Evolutionary conservation across 192 early-diverging fungal species (phyloP).

Genomic region (Coemansia javaensis): DNA sequence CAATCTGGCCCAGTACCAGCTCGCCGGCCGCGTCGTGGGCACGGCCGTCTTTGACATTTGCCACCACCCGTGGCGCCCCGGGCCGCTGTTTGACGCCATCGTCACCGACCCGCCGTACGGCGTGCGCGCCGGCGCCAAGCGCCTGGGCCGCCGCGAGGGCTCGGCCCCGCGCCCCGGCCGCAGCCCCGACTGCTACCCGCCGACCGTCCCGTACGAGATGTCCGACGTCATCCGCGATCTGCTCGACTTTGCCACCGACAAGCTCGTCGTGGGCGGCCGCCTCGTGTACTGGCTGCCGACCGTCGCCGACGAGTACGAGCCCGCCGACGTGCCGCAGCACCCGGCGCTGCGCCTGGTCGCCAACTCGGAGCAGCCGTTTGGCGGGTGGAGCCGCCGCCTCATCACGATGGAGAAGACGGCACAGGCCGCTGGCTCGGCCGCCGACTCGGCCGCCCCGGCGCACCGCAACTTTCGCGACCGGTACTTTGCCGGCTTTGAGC

Average conservation of each 20-base stretch:
- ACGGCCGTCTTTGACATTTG: conserved; percentile 81
- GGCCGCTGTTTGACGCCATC: conserved; percentile 78
- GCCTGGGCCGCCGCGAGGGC: conserved; percentile 63
- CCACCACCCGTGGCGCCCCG: conserved; percentile 74
- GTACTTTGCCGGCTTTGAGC: conserved; percentile 42
- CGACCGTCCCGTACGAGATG: conserved; percentile 95
- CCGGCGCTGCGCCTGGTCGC: conserved; percentile 74
- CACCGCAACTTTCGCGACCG: conserved; percentile 42
- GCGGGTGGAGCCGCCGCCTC: conserved; percentile 83
- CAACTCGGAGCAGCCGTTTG: conserved; percentile 94
- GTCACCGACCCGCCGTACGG: conserved; percentile 95
- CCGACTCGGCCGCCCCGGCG: conserved; percentile 14
- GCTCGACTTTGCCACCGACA: conserved; percentile 72
- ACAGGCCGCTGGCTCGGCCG: background rate
- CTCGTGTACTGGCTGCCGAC: conserved; percentile 97
- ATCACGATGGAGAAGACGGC: conserved; percentile 92
- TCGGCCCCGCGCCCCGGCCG: conserved; percentile 20
- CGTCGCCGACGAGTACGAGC: conserved; percentile 74
- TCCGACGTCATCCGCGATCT: conserved; percentile 81
- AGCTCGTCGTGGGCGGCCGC: conserved; percentile 74
- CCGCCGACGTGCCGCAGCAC: conserved; percentile 77
- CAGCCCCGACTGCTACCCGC: conserved; percentile 68
- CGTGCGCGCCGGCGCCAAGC: conserved; percentile 94
- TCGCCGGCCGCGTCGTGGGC: conserved; percentile 70
- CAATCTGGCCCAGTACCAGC: conserved; percentile 83